Evolutionary conservation across 208 protist genomes (phyloP).

Genomic region (Crithidia brevicula): DNA sequence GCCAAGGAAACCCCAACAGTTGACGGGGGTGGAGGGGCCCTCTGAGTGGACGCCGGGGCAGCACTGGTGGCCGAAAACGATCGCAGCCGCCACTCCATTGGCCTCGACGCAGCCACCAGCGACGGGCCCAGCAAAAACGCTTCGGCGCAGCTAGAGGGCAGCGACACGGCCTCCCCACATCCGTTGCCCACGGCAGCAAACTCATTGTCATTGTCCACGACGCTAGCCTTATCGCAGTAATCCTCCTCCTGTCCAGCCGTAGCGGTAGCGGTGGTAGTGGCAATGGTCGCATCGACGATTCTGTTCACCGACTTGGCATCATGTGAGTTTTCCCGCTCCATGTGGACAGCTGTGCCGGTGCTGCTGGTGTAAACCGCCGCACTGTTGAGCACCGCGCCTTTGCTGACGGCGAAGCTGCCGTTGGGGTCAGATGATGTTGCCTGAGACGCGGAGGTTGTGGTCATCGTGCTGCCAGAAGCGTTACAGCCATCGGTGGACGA

Average conservation of each 20-base stretch:
- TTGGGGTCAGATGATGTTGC: no score
- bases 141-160: slow-evolving; percentile 28
- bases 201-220: slow-evolving; percentile 15
- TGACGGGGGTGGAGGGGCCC: neutral
- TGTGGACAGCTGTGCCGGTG: neutral
- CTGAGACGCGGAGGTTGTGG: no score
- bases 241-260: neutral
- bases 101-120: slow-evolving; percentile 1
- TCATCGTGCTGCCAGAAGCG: no score
- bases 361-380: no score
- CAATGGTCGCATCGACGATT: no score
- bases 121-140: neutral
- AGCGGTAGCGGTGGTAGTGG: no score
- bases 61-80: neutral
- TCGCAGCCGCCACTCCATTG: slow-evolving; percentile 6
- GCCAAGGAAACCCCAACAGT: neutral
- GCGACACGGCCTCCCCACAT: slow-evolving; percentile 38
- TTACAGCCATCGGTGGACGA: no score
- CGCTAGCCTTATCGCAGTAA: neutral
- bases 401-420: no score
- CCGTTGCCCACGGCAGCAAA: slow-evolving; percentile 35
- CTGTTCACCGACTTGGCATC: no score
- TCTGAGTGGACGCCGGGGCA: neutral
- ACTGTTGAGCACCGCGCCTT: no score
- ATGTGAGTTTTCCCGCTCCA: neutral